These are phyloP conservation scores for Coemansia sp. DNA, from an alignment of 192 early-diverging fungal species.

Conservation along the genomic window DNA sequence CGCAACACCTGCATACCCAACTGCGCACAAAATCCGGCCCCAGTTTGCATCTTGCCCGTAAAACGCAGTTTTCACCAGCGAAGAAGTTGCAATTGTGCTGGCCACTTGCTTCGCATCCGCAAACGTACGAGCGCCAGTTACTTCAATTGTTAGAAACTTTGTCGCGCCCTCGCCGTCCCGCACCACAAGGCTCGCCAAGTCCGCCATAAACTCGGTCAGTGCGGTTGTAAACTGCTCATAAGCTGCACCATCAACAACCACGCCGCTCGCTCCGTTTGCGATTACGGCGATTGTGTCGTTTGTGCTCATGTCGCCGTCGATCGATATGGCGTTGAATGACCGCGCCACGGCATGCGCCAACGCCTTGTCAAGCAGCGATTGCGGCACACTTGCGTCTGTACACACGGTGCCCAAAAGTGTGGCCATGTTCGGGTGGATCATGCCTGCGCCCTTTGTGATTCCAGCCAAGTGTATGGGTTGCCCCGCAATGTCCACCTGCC, in stretches of 20 bases:
- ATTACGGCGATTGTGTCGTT: conserved; percentile 92
- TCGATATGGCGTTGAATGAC: conserved; percentile 92
- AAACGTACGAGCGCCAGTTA: conserved; percentile 73
- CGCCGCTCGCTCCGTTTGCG: conserved; percentile 71
- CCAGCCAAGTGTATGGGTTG: conserved; percentile 73
- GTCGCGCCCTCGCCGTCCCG: conserved; percentile 97
- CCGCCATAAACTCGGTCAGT: conserved; percentile 80
- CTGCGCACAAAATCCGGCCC: conserved; percentile 92
- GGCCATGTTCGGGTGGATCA: conserved; percentile 99
- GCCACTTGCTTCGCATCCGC: conserved; percentile 80
- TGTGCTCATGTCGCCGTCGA: conserved; percentile 97
- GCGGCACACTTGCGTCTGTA: conserved; percentile 75
- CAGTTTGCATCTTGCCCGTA: conserved; percentile 98
- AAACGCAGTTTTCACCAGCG: conserved; percentile 93
- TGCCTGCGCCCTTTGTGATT: conserved; percentile 95
- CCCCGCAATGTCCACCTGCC: conserved; percentile 44
- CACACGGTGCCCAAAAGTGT: conserved; percentile 86
- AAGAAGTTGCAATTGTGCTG: conserved; percentile 85
- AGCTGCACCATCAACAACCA: conserved; percentile 29
- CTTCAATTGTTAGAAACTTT: conserved; percentile 90
- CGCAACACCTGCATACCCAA: conserved; percentile 76
- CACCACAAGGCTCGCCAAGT: conserved; percentile 87
- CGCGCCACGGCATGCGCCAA: conserved; percentile 80
- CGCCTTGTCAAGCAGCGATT: conserved; percentile 67
- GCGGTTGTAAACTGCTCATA: conserved; percentile 68